Base-by-base conservation (phyloP, 805 yeast species). In the Saccharomycopsis sp. region DNA sequence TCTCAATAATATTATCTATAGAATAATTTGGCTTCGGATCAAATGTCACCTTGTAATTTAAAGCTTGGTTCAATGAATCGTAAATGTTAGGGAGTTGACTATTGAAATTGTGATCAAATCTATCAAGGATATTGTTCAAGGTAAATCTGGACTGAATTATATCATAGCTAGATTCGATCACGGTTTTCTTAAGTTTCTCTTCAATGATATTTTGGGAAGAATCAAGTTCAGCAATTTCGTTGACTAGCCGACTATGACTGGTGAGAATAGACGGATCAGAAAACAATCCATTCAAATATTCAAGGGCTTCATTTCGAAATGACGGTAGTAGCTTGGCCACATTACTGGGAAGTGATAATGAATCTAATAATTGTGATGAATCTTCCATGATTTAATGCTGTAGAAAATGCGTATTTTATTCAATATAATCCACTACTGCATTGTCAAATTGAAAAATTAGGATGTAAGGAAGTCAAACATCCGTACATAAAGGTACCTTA, bases 151-250 rank as follows among this genome's bases (percentile, higher is more conserved):
- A 60, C 36, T 74, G 75, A 16, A 81, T 62, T 23, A 68, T 59
- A 16, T 54, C 53, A 2, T 53, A 54, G 41, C 65, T 65, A 7
- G 64, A 60, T 3, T 61, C 61, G 2, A 59, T 50, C 19, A 68
- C 60, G 4, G 69, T 55, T 2, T 65, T 58, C 36, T 66, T 64
- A 35, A 81, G 58, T 48, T 71, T 59, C 3, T 61, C 54, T 48
- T 78, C 81, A 16, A 75, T 55, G 1, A 60, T 56, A 17, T 79
- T 61, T 50, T 74, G 75, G n/a, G 66, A 51, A 22, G 75, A 73
- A 53, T 81, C 87, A 27, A 81, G 60, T 55, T 83, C 90, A 0
- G 89, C 89, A 35, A 83, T 79, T 55, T 80, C 88, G 52, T 81
- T 86, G 1, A 78, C 74, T 27, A 78, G 16, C 2, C 38, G 34